Percentiles rank a stretch among this genome's conserved stretches.
phyloP scores from a whole-genome alignment of 305 asterid species.

The Fraxinus sp. region DNA sequence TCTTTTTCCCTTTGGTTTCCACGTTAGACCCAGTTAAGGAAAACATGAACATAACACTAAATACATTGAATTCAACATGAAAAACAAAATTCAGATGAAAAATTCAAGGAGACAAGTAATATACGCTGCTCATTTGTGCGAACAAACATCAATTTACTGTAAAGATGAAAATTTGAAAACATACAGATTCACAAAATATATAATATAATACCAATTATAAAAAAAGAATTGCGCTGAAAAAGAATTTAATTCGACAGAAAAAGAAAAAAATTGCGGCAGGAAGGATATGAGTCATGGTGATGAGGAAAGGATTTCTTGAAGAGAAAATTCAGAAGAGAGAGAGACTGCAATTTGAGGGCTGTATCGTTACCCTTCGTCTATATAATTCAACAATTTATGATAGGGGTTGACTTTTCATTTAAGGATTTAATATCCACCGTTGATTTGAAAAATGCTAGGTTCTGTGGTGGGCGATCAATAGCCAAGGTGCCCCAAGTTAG shows the following conservation, averaged over 20 bases:
- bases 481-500: no score
- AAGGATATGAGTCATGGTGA: conserved; percentile 73
- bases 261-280: conserved; percentile 28
- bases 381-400: no score
- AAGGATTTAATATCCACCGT: no score
- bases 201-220: background rate
- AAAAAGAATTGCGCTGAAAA: background rate
- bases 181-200: background rate
- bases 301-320: conserved; percentile 28
- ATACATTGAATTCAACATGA: background rate
- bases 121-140: background rate
- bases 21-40: conserved; percentile 65
- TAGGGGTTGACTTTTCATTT: no score
- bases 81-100: background rate
- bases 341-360: background rate
- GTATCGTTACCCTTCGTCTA: no score
- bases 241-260: background rate
- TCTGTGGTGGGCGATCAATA: no score
- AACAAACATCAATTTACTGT: background rate
- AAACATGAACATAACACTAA: background rate
- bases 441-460: no score
- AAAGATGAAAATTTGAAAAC: no score
- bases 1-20: conserved; percentile 86
- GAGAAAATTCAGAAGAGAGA: conserved; percentile 13
- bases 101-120: background rate